Evolutionary conservation across 108 stramenopile genomes (phyloP).

Genomic region (Ochromonas danica): DNA sequence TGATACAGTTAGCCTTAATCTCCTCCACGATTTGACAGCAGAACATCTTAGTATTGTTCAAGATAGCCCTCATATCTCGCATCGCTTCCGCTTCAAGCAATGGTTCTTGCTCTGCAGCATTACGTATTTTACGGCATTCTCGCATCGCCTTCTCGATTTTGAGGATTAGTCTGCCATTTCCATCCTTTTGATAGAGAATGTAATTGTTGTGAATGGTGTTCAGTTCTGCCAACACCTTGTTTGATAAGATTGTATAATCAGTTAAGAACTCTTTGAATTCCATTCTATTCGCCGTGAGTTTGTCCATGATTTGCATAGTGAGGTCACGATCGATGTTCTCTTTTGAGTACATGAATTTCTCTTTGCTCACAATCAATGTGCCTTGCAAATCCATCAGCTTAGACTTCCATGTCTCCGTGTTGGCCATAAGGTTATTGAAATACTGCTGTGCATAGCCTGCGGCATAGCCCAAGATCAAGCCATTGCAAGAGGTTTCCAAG

Average conservation of each 20-base stretch:
- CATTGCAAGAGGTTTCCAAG: background rate
- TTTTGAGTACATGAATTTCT: conserved; percentile 9
- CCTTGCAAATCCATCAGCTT: background rate
- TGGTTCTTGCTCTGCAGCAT: background rate
- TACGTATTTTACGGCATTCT: background rate
- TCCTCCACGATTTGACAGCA: background rate
- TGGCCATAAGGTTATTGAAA: background rate
- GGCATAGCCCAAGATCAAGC: conserved; percentile 6
- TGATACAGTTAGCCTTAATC: background rate
- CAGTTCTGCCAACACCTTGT: background rate
- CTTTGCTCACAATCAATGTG: background rate
- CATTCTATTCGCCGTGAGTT: background rate
- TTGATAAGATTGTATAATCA: background rate
- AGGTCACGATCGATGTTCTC: conserved; percentile 19
- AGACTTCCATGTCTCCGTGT: background rate
- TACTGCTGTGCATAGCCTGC: background rate
- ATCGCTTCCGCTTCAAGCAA: background rate
- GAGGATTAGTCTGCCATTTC: background rate
- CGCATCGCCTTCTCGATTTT: background rate
- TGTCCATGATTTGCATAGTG: conserved; percentile 11
- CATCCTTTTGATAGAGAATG: background rate
- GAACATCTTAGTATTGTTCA: background rate
- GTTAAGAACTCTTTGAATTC: background rate
- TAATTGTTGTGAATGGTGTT: background rate
- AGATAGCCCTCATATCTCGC: background rate